Percentiles rank a stretch among this genome's conserved stretches.
phyloP scores from a whole-genome alignment of 768 basidiomycete species.

The Tulasnella sp. region DNA sequence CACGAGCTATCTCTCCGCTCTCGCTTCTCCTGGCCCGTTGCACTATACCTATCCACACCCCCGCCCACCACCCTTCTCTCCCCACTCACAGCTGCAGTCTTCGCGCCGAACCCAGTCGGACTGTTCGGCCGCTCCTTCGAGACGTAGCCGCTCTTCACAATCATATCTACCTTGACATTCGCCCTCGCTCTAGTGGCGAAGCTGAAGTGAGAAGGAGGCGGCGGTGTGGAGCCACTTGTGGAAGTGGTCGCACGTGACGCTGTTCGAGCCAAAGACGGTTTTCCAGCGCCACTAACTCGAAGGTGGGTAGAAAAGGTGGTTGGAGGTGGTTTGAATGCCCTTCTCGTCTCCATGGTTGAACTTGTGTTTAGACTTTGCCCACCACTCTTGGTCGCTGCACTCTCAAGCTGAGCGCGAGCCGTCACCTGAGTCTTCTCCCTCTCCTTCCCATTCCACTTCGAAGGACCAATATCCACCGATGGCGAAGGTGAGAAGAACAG shows the following conservation, averaged over 20 bases:
- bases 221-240: conserved; percentile 1
- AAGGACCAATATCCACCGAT: no score
- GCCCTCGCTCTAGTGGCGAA: neutral
- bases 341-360: no score
- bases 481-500: conserved; percentile 6
- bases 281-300: no score
- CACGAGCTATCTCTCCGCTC: neutral
- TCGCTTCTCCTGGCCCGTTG: neutral
- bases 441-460: no score
- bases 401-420: no score
- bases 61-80: neutral
- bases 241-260: neutral
- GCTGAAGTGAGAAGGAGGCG: conserved; percentile 13
- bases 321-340: no score
- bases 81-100: neutral
- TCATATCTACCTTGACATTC: conserved; percentile 8
- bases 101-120: conserved; percentile 10
- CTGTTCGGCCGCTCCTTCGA: conserved; percentile 4
- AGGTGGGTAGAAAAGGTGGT: no score
- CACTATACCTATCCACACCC: no score
- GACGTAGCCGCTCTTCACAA: conserved; percentile 2
- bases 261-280: no score
- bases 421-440: no score
- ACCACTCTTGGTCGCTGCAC: no score
- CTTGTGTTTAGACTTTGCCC: no score